Evolutionary conservation across 2,329 filamentous ascomycete genomes (phyloP).

Genomic region (Epichloe baconii): DNA sequence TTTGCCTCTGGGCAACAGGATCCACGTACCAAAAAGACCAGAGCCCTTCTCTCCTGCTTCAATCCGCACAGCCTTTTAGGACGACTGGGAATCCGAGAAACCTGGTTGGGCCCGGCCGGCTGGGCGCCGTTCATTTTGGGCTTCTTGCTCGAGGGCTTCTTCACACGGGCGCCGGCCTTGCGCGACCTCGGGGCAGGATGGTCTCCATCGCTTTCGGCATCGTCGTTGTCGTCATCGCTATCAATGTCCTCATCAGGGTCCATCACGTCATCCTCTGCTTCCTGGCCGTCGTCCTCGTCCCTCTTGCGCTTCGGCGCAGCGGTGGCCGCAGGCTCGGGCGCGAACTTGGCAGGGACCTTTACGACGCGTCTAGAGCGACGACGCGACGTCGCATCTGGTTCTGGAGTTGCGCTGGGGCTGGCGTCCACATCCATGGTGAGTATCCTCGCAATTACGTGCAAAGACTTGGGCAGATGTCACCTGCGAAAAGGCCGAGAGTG

Average conservation of each 20-base stretch:
- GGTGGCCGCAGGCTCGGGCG: conserved; percentile 30
- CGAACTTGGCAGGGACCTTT: conserved; percentile 46
- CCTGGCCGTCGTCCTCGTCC: conserved; percentile 33
- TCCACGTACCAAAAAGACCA: conserved; percentile 39
- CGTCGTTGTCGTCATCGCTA: conserved; percentile 22
- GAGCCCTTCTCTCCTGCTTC: conserved; percentile 37
- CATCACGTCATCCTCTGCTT: conserved; percentile 33
- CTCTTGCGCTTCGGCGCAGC: conserved; percentile 46
- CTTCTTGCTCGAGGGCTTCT: conserved; percentile 50
- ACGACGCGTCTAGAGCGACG: conserved; percentile 59
- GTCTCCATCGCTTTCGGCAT: conserved; percentile 33
- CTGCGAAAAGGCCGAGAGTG: conserved; percentile 6
- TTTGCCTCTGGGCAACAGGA: not conserved
- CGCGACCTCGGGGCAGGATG: conserved; percentile 24
- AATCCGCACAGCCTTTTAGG: conserved; percentile 43
- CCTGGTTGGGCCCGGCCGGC: conserved; percentile 21
- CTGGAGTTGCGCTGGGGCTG: conserved; percentile 20
- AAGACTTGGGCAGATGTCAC: conserved; percentile 7
- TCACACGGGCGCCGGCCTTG: conserved; percentile 30
- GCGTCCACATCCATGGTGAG: conserved; percentile 8
- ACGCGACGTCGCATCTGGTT: conserved; percentile 38
- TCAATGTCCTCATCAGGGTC: conserved; percentile 26
- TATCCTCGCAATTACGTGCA: conserved; percentile 7
- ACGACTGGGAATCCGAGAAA: conserved; percentile 34
- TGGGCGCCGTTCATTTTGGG: conserved; percentile 47